Evolutionary conservation across 805 yeast species (phyloP).

Genomic region (Suhomyces prunicola): DNA sequence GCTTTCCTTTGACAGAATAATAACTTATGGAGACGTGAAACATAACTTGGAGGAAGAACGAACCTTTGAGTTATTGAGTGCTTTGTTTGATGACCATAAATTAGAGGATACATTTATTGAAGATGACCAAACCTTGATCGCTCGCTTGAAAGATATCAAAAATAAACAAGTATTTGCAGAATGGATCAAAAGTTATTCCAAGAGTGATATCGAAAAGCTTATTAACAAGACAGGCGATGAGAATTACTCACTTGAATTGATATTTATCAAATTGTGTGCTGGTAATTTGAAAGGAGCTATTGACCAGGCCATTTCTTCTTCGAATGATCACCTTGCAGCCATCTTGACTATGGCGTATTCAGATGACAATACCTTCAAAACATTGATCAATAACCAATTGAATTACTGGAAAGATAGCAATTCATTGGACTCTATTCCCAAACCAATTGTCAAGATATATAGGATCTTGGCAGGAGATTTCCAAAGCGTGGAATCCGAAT

Average conservation of each 20-base stretch:
- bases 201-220: slow-evolving; percentile 28
- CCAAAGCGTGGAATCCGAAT: slow-evolving; percentile 37
- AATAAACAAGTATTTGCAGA: slow-evolving; percentile 46
- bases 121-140: slow-evolving; percentile 9
- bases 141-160: slow-evolving; percentile 14
- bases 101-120: background rate
- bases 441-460: slow-evolving; percentile 54
- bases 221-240: slow-evolving; percentile 25
- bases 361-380: slow-evolving; percentile 55
- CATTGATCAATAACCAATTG: slow-evolving; percentile 60
- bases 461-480: slow-evolving; percentile 58
- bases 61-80: slow-evolving; percentile 57
- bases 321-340: slow-evolving; percentile 68
- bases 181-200: slow-evolving; percentile 56
- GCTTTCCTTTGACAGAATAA: background rate
- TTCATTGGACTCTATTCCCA: slow-evolving; percentile 47
- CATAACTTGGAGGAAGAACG: slow-evolving; percentile 21
- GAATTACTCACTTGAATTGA: slow-evolving; percentile 39
- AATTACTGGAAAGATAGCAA: slow-evolving; percentile 57
- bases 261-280: slow-evolving; percentile 48
- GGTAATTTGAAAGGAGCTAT: slow-evolving; percentile 65
- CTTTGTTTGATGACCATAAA: slow-evolving; percentile 45
- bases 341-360: slow-evolving; percentile 70
- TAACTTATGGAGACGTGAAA: slow-evolving; percentile 1
- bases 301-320: slow-evolving; percentile 53